Conservation (phyloP, 371 early-diverging fungal genomes). For the Syncephalastrum racemosum region DNA sequence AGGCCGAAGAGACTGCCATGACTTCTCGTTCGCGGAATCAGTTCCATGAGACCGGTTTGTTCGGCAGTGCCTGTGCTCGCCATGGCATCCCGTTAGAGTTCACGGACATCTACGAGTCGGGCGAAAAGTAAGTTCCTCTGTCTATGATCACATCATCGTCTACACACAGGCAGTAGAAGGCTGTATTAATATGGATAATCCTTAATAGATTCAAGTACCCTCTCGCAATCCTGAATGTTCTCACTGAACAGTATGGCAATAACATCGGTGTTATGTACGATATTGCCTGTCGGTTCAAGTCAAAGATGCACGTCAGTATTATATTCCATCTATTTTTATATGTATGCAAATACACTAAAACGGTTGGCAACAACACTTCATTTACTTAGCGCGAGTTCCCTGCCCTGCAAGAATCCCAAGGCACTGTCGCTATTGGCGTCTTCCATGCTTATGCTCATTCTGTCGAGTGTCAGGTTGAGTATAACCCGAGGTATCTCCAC, state of each 20-base stretch:
- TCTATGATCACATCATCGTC: too few species aligned
- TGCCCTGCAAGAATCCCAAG: too few species aligned
- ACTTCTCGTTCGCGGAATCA: not conserved
- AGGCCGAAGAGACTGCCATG: not conserved
- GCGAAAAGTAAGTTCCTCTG: slow-evolving; percentile 2
- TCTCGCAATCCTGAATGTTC: slow-evolving; percentile 1
- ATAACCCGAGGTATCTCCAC: too few species aligned
- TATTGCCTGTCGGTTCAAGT: slow-evolving; percentile 4
- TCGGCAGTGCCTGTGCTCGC: slow-evolving; percentile 4
- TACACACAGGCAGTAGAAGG: too few species aligned
- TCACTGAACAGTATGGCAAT: not conserved
- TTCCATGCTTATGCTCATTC: slow-evolving; percentile 15
- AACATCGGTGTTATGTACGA: slow-evolving; percentile 6
- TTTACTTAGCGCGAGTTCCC: too few species aligned
- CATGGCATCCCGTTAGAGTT: slow-evolving; percentile 10
- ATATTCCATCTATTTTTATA: too few species aligned
- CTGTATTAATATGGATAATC: slow-evolving; percentile 4
- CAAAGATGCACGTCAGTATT: too few species aligned
- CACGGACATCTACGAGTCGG: not conserved
- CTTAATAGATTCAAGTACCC: slow-evolving; percentile 5
- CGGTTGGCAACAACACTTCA: too few species aligned
- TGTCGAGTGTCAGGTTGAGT: slow-evolving; percentile 9
- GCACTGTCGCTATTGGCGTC: too few species aligned
- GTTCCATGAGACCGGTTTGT: slow-evolving; percentile 7
- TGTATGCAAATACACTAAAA: too few species aligned